Percentiles rank a stretch among this genome's conserved stretches.
Evolutionary conservation across 305 asterid species (phyloP).

Genomic region (Solanum hybrid): DNA sequence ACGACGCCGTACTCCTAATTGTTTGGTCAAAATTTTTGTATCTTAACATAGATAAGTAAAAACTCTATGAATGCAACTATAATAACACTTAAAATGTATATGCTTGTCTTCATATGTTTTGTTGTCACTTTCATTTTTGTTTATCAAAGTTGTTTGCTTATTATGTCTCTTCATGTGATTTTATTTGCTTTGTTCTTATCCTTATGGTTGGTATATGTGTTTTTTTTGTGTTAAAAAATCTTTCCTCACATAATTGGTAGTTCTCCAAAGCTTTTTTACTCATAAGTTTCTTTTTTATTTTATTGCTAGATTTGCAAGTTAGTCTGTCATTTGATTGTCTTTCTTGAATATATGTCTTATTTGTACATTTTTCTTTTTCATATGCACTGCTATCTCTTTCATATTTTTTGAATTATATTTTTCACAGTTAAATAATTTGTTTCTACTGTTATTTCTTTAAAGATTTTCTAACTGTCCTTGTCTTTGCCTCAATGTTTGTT

Average conservation of each 20-base stretch:
- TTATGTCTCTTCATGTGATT: background rate
- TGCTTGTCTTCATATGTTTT: background rate
- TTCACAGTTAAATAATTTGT: background rate
- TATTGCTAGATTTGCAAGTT: background rate
- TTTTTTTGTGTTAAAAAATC: background rate
- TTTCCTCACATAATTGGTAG: background rate
- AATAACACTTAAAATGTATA: background rate
- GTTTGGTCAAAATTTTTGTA: background rate
- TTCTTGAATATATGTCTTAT: background rate
- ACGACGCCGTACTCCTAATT: background rate
- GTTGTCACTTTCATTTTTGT: background rate
- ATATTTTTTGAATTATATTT: background rate
- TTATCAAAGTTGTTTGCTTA: background rate
- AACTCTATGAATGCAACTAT: background rate
- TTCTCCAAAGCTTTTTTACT: background rate
- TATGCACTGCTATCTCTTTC: background rate
- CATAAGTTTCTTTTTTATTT: background rate
- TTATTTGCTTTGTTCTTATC: background rate
- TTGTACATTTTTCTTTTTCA: background rate
- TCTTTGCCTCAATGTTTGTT: background rate
- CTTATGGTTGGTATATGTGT: background rate
- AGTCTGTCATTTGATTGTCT: background rate
- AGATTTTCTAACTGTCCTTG: background rate
- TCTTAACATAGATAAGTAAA: background rate
- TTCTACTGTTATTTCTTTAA: background rate